Base-by-base conservation (phyloP, 2,329 filamentous ascomycete genomes). In the Fusarium fracticaudum region DNA sequence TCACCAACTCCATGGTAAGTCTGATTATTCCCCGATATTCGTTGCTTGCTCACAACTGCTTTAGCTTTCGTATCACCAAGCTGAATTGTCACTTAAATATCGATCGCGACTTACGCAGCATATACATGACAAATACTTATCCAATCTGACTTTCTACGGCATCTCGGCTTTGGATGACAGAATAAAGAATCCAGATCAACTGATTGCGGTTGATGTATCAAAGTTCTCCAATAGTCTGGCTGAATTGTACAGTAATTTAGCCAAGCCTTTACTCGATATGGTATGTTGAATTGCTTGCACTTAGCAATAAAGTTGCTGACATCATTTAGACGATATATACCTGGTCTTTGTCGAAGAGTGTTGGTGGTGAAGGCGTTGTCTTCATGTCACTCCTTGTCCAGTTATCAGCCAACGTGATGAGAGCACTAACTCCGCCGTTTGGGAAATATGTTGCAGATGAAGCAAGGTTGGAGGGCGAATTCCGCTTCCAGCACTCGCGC, bases 401-500 rank as follows among this genome's bases (percentile, higher is more conserved):
- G 83, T 85, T 98, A 54, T 98, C 95, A 3, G 95, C 96, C 20
- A 93, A 93, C 77, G 89, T 97, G 29, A 98, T 99, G 96, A 92
- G 96, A 69, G 94, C 94, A 11, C 87, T 99, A 37, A 98, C 96
- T 1, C 96, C 96, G 10, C 96, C 96, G 0, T 99, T 99, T 79
- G 96, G 96, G 67, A 97, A 95, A 88, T 99, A 97, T 79, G 96
- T 99, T 24, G 96, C 96, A 38, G 96, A 99, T 78, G 96, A 99
- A 84, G 96, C 96, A 40, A 89, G 94, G 45, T 84, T 99, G 26
- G 96, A 99, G 83, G 96, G 96, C 73, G 96, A 99, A 81, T 99
- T 98, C 85, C 89, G 96, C 71, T 98, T 97, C 84, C 93, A 97
- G 79, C 96, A 99, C 84, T 96, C 94, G 6, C 89, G 96, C 60